Percentiles rank a stretch among this genome's conserved stretches.
Conservation (phyloP, 1,139 yeast genomes). For the Saccharomyces pastorianus region DNA sequence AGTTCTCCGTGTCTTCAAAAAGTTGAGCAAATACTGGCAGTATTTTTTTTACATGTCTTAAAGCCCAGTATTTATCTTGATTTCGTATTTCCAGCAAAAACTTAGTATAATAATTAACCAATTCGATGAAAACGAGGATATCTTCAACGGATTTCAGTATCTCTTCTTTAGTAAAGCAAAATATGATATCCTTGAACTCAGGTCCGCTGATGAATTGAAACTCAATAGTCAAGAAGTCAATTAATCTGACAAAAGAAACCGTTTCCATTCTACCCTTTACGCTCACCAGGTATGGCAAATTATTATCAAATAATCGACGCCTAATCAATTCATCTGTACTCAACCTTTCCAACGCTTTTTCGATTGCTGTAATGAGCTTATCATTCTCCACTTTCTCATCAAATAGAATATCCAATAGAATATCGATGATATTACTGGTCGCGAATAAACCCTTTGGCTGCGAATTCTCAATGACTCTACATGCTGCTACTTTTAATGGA, state of each 20-base stretch:
- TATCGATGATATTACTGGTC: constrained; percentile 26
- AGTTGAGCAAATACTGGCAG: constrained; percentile 19
- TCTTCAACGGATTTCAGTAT: constrained; percentile 20
- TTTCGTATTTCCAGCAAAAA: constrained; percentile 15
- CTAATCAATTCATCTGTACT: constrained; percentile 26
- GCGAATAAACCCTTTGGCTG: constrained; percentile 32
- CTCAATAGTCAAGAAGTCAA: constrained; percentile 24
- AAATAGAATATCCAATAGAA: constrained; percentile 20
- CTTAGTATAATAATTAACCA: constrained; percentile 27
- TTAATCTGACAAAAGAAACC: constrained; percentile 22
- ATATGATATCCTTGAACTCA: constrained; percentile 27
- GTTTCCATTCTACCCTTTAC: constrained; percentile 18
- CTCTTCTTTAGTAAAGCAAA: constrained; percentile 15
- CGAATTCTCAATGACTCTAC: constrained; percentile 30
- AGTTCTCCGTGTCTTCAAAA: constrained; percentile 18
- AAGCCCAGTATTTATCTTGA: constrained; percentile 15
- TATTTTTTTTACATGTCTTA: constrained; percentile 12
- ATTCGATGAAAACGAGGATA: constrained; percentile 26
- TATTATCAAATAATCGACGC: constrained; percentile 26
- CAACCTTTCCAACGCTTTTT: constrained; percentile 21
- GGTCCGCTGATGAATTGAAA: constrained; percentile 17
- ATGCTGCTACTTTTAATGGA: constrained; percentile 25
- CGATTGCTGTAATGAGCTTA: constrained; percentile 28
- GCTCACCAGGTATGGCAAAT: constrained; percentile 13
- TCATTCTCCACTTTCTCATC: constrained; percentile 16